Evolutionary conservation across 1,139 yeast genomes (phyloP).

Genomic region (Citeromyces hawaiiensis): DNA sequence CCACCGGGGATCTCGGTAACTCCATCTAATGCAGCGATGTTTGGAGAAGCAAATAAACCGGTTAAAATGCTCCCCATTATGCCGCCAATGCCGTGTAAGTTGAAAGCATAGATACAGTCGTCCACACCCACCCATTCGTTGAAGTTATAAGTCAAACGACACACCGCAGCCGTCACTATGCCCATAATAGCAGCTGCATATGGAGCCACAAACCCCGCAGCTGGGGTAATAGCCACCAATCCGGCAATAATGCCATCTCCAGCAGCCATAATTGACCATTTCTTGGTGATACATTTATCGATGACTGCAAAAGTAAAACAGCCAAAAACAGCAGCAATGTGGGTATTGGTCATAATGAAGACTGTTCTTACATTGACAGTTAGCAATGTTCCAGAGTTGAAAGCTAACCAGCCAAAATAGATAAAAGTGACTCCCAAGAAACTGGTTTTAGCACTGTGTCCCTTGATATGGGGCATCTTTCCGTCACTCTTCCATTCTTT

Average conservation of each 20-base stretch:
- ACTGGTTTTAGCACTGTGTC: conserved; percentile 26
- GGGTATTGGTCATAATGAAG: conserved; percentile 33
- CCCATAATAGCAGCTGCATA: conserved; percentile 34
- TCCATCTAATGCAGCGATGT: conserved; percentile 32
- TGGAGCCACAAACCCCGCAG: conserved; percentile 35
- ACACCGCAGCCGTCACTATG: conserved; percentile 24
- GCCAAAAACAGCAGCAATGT: conserved; percentile 31
- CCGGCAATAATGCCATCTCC: conserved; percentile 37
- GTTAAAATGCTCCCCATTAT: conserved; percentile 27
- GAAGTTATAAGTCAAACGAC: conserved; percentile 23
- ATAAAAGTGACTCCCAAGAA: conserved; percentile 33
- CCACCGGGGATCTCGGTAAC: conserved; percentile 31
- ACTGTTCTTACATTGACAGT: conserved; percentile 30
- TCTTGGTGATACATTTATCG: conserved; percentile 23
- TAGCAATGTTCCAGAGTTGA: conserved; percentile 35
- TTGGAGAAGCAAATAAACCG: conserved; percentile 32
- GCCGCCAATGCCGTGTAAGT: conserved; percentile 36
- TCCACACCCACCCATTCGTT: conserved; percentile 31
- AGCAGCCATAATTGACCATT: conserved; percentile 29
- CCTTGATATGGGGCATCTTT: conserved; percentile 17
- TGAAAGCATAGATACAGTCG: conserved; percentile 31
- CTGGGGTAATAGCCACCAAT: conserved; percentile 35
- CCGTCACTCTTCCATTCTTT: conserved; percentile 21
- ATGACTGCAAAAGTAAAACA: conserved; percentile 21
- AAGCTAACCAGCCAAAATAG: conserved; percentile 40